These are phyloP conservation scores for Pseudisothecium myosuroides DNA, from an alignment of 225 moss, liverwort and hornwort genomes.

Conservation along the genomic window DNA sequence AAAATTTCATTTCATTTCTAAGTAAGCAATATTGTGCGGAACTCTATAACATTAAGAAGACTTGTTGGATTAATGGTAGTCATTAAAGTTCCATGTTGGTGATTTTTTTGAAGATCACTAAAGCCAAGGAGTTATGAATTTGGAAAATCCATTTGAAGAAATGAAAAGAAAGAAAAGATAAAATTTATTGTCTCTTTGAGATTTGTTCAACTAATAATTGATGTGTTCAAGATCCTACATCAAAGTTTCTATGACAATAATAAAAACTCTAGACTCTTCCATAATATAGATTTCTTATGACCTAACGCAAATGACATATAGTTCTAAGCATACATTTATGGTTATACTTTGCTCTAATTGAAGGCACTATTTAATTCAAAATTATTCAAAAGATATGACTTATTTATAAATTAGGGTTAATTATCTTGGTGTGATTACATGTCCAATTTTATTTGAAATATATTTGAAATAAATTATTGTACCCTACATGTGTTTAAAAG, in stretches of 20 bases:
- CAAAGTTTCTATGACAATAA: not conserved
- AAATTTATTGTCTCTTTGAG: not conserved
- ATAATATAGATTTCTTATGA: not conserved
- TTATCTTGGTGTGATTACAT: not conserved
- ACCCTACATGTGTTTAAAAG: too few relatives aligned
- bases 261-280: not conserved
- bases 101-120: not conserved
- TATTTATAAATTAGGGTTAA: not conserved
- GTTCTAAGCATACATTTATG: not conserved
- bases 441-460: not conserved
- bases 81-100: not conserved
- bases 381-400: not conserved
- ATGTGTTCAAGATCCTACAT: not conserved
- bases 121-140: not conserved
- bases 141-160: not conserved
- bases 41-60: not conserved
- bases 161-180: too few relatives aligned
- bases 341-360: not conserved
- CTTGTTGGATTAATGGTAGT: not conserved
- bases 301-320: not conserved
- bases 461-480: not conserved
- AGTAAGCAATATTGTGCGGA: not conserved
- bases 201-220: not conserved
- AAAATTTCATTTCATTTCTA: not conserved
- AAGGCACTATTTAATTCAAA: too few relatives aligned